Conservation (phyloP, 163 green algal genomes). For the Coccomyxa subellipsoidea region DNA sequence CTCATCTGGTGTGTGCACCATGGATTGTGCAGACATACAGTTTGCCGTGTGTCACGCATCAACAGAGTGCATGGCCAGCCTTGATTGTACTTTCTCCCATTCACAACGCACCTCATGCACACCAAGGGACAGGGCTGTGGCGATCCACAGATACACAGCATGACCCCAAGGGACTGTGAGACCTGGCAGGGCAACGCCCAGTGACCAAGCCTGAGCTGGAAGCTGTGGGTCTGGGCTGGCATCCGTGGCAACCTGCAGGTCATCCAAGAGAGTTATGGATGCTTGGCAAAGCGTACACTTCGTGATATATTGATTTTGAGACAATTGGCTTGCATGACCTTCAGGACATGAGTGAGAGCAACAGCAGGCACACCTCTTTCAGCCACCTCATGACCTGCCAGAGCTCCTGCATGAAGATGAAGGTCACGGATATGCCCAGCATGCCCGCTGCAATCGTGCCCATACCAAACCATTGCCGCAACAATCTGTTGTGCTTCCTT, state of each 20-base stretch:
- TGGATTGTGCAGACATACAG: not conserved
- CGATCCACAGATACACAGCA: slow-evolving; percentile 30
- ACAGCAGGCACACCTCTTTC: slow-evolving; percentile 13
- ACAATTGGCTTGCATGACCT: too few species aligned
- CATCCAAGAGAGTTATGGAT: not conserved
- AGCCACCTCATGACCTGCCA: slow-evolving; percentile 15
- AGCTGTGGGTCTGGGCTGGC: not conserved
- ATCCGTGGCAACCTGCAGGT: not conserved
- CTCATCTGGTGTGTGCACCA: not conserved
- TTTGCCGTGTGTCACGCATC: not conserved
- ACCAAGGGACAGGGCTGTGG: slow-evolving; percentile 19
- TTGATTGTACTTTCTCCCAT: not conserved
- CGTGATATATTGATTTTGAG: too few species aligned
- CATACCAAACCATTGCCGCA: slow-evolving; percentile 28
- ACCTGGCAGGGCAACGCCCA: slow-evolving; percentile 24
- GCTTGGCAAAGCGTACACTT: too few species aligned
- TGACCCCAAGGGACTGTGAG: slow-evolving; percentile 29
- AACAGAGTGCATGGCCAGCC: not conserved
- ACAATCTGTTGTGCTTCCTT: slow-evolving; percentile 9
- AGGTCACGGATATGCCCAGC: slow-evolving; percentile 18
- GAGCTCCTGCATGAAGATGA: slow-evolving; percentile 22
- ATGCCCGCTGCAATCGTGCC: slow-evolving; percentile 22
- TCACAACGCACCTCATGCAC: slow-evolving; percentile 21
- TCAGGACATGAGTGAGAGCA: not conserved
- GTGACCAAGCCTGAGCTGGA: slow-evolving; percentile 4